Base-by-base conservation (phyloP, 1,284 basidiomycete genomes). In the Pholiota adiposa region DNA sequence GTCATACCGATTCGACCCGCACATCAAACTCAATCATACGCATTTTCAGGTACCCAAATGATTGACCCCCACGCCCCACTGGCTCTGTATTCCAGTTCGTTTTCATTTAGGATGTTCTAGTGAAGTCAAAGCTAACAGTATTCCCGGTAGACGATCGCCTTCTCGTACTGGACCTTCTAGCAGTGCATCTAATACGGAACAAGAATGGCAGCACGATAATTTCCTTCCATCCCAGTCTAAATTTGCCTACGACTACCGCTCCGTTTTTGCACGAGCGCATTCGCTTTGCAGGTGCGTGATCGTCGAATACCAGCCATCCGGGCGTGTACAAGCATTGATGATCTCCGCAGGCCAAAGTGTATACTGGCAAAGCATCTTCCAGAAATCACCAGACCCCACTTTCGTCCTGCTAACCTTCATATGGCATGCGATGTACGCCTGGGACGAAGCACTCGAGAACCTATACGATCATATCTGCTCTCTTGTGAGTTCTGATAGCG, bases 351-450 rank as follows among this genome's bases (percentile, higher is more conserved):
- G 77, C 9, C 75, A 76, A 62, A 81, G 78, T 58, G 81, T 85
- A 3, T 85, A 86, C 60, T 86, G 84, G 84, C 73, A 77, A 53
- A 82, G 79, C 56, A 78, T 86, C 49, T 82, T 85, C 56, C 67
- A 66, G 43, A 73, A 69, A 48, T 77, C 80, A 0, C 67, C 65
- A 7, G 84, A 86, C 64, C 82, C 84, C 0, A 85, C 83, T 0
- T 81, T 86, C 55, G 64, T 85, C 1, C 73, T 86, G 16, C 71
- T 86, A 27, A 74, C 79, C 4, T 79, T 79, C 44, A 69, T 86
- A 46, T 86, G 84, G 84, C 82, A 86, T 54, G 81, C 82, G 4
- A 62, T 85, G 59, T 86, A 85, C 63, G 81, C 81, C 0, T 86
- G 84, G 83, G 85, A 86, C 56, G 77, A 86, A 63, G 75, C 83